phyloP scores from a whole-genome alignment of 352 stramenopile genomes.

The Phytophthora quininea region DNA sequence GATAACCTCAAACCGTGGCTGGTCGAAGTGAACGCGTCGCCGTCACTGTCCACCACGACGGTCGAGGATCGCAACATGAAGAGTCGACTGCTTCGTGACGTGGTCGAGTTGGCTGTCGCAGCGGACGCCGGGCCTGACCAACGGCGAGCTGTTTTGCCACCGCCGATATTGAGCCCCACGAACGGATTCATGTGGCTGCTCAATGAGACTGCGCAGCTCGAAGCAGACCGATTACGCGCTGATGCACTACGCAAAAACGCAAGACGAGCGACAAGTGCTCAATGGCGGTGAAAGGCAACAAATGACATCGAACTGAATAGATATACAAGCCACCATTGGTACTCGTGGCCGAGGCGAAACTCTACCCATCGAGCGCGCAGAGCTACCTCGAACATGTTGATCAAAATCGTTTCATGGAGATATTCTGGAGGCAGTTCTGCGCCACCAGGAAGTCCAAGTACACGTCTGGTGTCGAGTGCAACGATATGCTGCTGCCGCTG shows the following conservation, averaged over 20 bases:
- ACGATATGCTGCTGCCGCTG: no score
- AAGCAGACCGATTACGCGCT: conserved; percentile 54
- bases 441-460: no score
- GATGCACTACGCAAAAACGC: conserved; percentile 54
- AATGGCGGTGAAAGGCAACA: conserved; percentile 30
- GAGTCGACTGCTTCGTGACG: conserved; percentile 68
- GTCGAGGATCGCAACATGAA: conserved; percentile 83
- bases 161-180: conserved; percentile 54
- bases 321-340: no score
- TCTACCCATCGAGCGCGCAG: no score
- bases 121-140: conserved; percentile 52
- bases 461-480: no score
- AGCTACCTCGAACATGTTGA: no score
- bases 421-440: no score
- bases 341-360: no score
- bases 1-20: conserved; percentile 93
- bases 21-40: conserved; percentile 88
- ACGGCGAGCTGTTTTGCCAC: conserved; percentile 41
- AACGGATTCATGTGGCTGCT: conserved; percentile 77
- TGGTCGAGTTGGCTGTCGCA: conserved; percentile 68
- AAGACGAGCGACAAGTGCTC: conserved; percentile 45
- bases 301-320: background rate
- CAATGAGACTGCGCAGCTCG: conserved; percentile 64
- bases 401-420: no score
- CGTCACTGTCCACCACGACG: conserved; percentile 75